Percentiles rank a stretch among this genome's conserved stretches.
Evolutionary conservation across 169 alveolate genomes (phyloP).

Genomic region (Plasmodium sp.): DNA sequence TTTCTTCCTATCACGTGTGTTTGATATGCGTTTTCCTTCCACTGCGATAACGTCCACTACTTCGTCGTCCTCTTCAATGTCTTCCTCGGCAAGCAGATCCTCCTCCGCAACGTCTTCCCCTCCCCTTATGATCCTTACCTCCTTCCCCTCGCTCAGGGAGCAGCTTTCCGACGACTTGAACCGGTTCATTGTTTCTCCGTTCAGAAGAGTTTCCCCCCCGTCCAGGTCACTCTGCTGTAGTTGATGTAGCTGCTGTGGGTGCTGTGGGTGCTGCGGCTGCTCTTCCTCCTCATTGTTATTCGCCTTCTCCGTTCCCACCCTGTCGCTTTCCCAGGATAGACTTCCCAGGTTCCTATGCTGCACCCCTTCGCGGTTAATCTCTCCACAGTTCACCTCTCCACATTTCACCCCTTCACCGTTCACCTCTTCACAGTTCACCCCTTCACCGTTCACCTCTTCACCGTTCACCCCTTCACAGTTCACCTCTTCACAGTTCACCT

Average conservation of each 20-base stretch:
- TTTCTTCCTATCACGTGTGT: conserved; percentile 7
- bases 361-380: not conserved
- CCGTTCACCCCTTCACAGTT: no score
- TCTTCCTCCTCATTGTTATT: not conserved
- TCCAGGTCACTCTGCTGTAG: not conserved
- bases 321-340: not conserved
- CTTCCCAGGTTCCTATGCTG: conserved; percentile 1
- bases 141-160: conserved; percentile 8
- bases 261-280: not conserved
- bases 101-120: conserved; percentile 13
- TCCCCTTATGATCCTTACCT: not conserved
- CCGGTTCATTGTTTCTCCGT: conserved; percentile 10
- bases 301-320: not conserved
- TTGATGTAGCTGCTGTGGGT: not conserved
- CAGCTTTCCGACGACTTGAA: conserved; percentile 19
- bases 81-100: not conserved
- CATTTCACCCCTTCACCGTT: not conserved
- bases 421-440: not conserved
- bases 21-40: not conserved
- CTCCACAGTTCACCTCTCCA: not conserved
- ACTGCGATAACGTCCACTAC: not conserved
- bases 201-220: not conserved
- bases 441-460: no score
- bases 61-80: not conserved
- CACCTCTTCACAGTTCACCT: no score